A percentile compares a stretch with the other conserved stretches of the same genome.
phyloP scores from a whole-genome alignment of 169 alveolate species.

The Plasmodium blacklocki region DNA sequence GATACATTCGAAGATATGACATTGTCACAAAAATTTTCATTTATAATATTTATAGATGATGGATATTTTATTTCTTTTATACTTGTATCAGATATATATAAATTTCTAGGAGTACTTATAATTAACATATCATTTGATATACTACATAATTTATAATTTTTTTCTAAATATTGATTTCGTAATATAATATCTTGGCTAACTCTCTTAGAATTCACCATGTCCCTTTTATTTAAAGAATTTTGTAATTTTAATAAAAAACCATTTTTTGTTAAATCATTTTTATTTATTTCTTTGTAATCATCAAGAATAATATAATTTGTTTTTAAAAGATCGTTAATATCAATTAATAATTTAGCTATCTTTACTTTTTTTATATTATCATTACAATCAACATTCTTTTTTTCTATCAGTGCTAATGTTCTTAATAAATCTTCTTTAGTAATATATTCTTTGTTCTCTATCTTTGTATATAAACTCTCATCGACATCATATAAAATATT shows the following conservation, averaged over 20 bases:
- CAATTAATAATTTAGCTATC: conserved; percentile 12
- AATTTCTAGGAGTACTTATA: conserved; percentile 42
- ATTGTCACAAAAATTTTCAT: conserved; percentile 1
- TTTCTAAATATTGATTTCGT: conserved; percentile 46
- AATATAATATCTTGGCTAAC: conserved; percentile 14
- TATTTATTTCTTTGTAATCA: conserved; percentile 18
- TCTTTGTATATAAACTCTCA: background rate
- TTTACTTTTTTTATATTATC: conserved; percentile 25
- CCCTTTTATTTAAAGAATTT: conserved; percentile 44
- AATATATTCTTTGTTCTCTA: conserved; percentile 32
- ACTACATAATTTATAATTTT: conserved; percentile 24
- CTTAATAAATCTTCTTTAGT: conserved; percentile 25
- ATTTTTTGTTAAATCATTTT: conserved; percentile 18
- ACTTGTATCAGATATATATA: conserved; percentile 46
- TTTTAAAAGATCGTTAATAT: conserved; percentile 38
- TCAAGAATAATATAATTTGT: background rate
- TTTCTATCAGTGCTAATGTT: conserved; percentile 29
- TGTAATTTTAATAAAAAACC: conserved; percentile 48
- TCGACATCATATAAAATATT: conserved; percentile 21
- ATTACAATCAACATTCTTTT: conserved; percentile 17
- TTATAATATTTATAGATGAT: conserved; percentile 20
- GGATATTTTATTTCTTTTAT: conserved; percentile 32
- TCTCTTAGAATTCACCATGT: conserved; percentile 45
- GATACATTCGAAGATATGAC: background rate
- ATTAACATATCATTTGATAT: conserved; percentile 41